These are phyloP conservation scores for Lasiodiplodia citricola DNA, from an alignment of 2,329 filamentous ascomycete species.

Conservation along the genomic window DNA sequence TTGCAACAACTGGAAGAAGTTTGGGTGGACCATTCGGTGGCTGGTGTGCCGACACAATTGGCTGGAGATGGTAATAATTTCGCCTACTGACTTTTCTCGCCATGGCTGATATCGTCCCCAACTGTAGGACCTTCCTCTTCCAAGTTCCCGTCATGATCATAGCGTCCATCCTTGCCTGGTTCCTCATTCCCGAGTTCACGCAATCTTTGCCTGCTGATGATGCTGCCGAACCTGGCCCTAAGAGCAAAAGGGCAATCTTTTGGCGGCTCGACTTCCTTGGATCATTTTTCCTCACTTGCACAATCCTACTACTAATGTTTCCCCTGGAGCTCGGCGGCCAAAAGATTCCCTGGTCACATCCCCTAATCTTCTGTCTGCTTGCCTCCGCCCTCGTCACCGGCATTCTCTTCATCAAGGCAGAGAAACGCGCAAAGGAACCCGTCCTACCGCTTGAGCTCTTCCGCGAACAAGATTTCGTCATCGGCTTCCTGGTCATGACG, in stretches of 20 bases:
- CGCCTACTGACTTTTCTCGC: neutral
- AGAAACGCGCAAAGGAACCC: constrained; percentile 57
- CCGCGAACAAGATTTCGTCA: constrained; percentile 57
- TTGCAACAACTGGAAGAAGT: constrained; percentile 56
- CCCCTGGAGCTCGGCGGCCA: constrained; percentile 56
- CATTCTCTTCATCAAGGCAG: constrained; percentile 39
- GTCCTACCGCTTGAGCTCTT: constrained; percentile 65
- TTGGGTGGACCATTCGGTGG: constrained; percentile 64
- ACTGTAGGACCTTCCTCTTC: constrained; percentile 59
- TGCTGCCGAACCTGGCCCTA: neutral
- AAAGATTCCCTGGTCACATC: constrained; percentile 42
- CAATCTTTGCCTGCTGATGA: neutral
- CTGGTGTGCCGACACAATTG: constrained; percentile 64
- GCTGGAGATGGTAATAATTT: constrained; percentile 64
- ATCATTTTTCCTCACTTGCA: constrained; percentile 51
- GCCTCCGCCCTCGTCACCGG: constrained; percentile 37
- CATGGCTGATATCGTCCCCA: neutral
- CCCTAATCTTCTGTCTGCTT: constrained; percentile 41
- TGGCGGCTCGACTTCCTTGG: constrained; percentile 65
- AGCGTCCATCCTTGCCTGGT: constrained; percentile 55
- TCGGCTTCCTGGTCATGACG: constrained; percentile 58
- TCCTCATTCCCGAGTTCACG: constrained; percentile 30
- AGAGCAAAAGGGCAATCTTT: constrained; percentile 42
- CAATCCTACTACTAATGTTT: constrained; percentile 53
- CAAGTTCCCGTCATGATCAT: constrained; percentile 62